Evolutionary conservation across 1,284 basidiomycete species (phyloP).

Genomic region (Gymnopus androsaceus): DNA sequence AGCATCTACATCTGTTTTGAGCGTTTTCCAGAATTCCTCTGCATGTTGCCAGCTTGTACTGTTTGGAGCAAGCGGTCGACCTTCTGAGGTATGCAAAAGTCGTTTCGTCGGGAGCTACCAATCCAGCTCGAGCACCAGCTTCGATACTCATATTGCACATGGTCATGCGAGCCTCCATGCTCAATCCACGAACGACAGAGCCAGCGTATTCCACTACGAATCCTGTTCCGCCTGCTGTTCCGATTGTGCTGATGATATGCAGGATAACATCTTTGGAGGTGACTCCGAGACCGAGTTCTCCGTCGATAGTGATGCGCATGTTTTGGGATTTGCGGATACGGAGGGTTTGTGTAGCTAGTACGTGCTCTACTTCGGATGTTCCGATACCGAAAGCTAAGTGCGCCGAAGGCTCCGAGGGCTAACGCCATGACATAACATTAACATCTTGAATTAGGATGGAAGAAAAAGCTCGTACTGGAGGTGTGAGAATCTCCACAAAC

Average conservation of each 20-base stretch:
- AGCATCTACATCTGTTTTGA: conserved; percentile 86
- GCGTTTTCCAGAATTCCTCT: conserved; percentile 85
- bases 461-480: conserved; percentile 61
- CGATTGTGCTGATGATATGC: conserved; percentile 92
- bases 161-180: conserved; percentile 96
- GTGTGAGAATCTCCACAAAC: conserved; percentile 97
- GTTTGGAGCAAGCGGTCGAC: conserved; percentile 84
- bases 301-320: conserved; percentile 93
- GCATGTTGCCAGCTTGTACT: conserved; percentile 91
- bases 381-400: conserved; percentile 96
- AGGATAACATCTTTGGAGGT: conserved; percentile 95
- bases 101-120: conserved; percentile 92
- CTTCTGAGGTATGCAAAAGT: conserved; percentile 89
- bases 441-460: background rate
- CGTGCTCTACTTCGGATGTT: conserved; percentile 96
- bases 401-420: conserved; percentile 96
- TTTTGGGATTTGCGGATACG: conserved; percentile 92
- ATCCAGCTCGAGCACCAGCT: conserved; percentile 91
- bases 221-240: conserved; percentile 93
- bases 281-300: conserved; percentile 83
- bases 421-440: conserved; percentile 7
- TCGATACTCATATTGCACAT: conserved; percentile 99
- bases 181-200: conserved; percentile 87
- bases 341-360: conserved; percentile 93
- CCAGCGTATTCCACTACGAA: conserved; percentile 94